Percentiles rank a stretch among this genome's conserved stretches.
Conservation (phyloP, 306 rosid species). For the Cucurbita pepo region DNA sequence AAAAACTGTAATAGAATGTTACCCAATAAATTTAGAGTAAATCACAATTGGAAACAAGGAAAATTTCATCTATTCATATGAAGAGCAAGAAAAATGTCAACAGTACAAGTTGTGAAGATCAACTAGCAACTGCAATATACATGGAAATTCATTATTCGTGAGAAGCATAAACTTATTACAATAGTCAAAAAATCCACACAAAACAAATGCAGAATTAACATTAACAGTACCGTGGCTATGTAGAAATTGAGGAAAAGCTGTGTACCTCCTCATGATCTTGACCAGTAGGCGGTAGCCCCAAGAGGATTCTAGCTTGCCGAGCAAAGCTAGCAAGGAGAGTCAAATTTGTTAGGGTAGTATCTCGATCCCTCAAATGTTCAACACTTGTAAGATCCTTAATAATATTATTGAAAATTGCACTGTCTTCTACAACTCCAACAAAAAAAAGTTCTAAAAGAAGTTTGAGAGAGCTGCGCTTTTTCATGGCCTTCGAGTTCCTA, state of each 20-base stretch:
- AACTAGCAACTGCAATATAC: background rate
- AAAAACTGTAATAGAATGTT: conserved; percentile 53
- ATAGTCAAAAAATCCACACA: background rate
- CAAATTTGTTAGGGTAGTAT: conserved; percentile 83
- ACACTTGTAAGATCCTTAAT: conserved; percentile 76
- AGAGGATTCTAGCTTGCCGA: conserved; percentile 87
- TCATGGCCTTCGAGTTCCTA: conserved; percentile 85
- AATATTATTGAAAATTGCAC: conserved; percentile 58
- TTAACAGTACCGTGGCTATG: background rate
- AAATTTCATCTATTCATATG: background rate
- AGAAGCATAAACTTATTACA: background rate
- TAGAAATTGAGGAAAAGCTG: background rate
- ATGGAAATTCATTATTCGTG: background rate
- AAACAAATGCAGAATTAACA: background rate
- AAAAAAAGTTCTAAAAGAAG: conserved; percentile 80
- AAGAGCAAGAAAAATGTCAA: background rate
- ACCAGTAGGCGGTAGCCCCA: conserved; percentile 63
- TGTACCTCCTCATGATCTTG: conserved; percentile 80
- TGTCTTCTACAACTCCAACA: conserved; percentile 88
- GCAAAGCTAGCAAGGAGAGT: conserved; percentile 98
- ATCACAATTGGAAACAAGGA: conserved; percentile 6
- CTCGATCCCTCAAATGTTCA: conserved; percentile 88
- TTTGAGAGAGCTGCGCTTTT: conserved; percentile 87
- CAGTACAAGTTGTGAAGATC: background rate
- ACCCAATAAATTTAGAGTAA: conserved; percentile 16